These are phyloP conservation scores for Penicillium herquei DNA, from an alignment of 495 filamentous ascomycete species.

Conservation along the genomic window DNA sequence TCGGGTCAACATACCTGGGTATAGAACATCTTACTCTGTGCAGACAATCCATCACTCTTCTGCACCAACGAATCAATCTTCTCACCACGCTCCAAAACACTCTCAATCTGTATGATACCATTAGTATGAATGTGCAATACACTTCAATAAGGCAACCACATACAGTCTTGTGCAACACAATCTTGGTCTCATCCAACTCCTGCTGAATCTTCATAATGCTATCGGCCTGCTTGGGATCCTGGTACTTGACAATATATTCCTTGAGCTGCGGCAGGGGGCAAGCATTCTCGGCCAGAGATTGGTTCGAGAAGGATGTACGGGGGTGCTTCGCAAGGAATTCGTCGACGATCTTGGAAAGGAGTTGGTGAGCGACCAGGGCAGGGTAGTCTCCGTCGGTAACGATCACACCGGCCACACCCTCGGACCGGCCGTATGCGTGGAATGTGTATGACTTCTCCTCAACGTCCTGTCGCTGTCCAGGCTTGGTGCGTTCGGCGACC, in stretches of 20 bases:
- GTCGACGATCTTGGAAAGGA: slow-evolving; percentile 88
- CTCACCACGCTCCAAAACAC: slow-evolving; percentile 77
- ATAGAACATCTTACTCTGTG: slow-evolving; percentile 97
- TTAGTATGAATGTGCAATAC: neutral
- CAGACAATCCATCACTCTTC: slow-evolving; percentile 83
- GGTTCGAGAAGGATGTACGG: slow-evolving; percentile 59
- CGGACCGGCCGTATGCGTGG: slow-evolving; percentile 84
- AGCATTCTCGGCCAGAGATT: slow-evolving; percentile 34
- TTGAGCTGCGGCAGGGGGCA: slow-evolving; percentile 67
- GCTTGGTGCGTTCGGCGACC: slow-evolving; percentile 75
- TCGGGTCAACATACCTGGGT: slow-evolving; percentile 52
- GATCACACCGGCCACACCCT: slow-evolving; percentile 84
- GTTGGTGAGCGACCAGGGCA: slow-evolving; percentile 84
- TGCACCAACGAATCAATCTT: slow-evolving; percentile 88
- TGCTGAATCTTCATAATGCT: slow-evolving; percentile 94
- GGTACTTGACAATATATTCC: slow-evolving; percentile 81
- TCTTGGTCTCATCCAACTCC: slow-evolving; percentile 97
- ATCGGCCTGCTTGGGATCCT: slow-evolving; percentile 84
- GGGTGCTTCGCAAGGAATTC: slow-evolving; percentile 87
- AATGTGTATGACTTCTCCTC: slow-evolving; percentile 77
- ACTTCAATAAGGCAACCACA: slow-evolving; percentile 4
- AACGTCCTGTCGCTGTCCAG: slow-evolving; percentile 88
- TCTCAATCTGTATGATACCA: slow-evolving; percentile 56
- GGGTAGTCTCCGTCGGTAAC: slow-evolving; percentile 92
- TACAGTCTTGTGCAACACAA: slow-evolving; percentile 89